A percentile compares a stretch with the other conserved stretches of the same genome.
phyloP scores from a whole-genome alignment of 305 asterid species.

The Solanum aculeatissimum region DNA sequence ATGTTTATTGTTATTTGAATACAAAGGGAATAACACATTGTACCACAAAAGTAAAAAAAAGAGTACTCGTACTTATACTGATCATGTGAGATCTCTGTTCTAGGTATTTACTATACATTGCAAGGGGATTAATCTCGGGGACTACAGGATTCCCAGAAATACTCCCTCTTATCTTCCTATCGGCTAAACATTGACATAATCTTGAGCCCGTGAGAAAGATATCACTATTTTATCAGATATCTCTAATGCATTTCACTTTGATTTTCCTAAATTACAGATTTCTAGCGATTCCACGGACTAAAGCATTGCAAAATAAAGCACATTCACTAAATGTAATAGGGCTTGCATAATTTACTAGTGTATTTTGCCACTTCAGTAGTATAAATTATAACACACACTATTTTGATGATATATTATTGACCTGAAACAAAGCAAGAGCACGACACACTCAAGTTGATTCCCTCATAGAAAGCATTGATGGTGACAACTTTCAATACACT shows the following conservation, averaged over 20 bases:
- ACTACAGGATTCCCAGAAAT: too few species aligned
- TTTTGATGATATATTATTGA: neutral
- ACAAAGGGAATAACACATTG: too few species aligned
- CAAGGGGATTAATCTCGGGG: too few species aligned
- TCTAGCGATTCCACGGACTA: neutral
- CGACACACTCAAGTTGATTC: neutral
- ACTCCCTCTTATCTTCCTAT: too few species aligned
- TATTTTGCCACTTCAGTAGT: neutral
- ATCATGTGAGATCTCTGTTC: too few species aligned
- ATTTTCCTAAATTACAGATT: neutral
- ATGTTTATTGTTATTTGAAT: too few species aligned
- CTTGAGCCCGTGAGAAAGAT: neutral
- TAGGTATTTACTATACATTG: too few species aligned
- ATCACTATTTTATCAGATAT: neutral
- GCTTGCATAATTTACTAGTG: neutral
- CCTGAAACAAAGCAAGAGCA: slow-evolving; percentile 14
- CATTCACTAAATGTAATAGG: neutral
- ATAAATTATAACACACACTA: neutral
- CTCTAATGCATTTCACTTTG: neutral
- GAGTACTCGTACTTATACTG: too few species aligned
- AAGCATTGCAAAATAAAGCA: neutral
- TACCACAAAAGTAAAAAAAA: too few species aligned
- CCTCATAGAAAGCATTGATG: neutral
- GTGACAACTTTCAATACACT: neutral
- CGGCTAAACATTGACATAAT: neutral